Base-by-base conservation (phyloP, 164 flowering plant species). In the Kingdonia uniflora region DNA sequence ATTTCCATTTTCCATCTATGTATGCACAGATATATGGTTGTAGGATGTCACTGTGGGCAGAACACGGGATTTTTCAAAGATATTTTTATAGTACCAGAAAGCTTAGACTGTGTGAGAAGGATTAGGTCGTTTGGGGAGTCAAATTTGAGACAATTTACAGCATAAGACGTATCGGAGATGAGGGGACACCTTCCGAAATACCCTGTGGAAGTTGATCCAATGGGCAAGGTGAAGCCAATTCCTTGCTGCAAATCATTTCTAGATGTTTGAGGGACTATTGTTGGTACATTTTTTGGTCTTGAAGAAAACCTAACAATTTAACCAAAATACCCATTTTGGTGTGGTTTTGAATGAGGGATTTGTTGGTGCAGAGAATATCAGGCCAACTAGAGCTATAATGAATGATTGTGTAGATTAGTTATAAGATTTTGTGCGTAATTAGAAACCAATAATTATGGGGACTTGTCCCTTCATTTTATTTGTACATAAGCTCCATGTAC, bases 11-110 rank as follows among this genome's bases (percentile, higher is more conserved):
- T 8, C 6, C 8, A 8, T 29, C 6, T 29, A 4, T 8, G 35
- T 29, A 29, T n/a, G n/a, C n/a, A n/a, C n/a, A n/a, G n/a, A n/a
- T n/a, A n/a, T n/a, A n/a, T n/a, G n/a, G n/a, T 54, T 92, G 85
- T 52, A 79, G 98, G 56, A 87, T 92, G 96, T 92, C 98, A 16
- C 75, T 92, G 37, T 92, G 99, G 99, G 95, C 95, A 15, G 99
- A 92, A 78, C 99, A 71, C 62, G 0, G 99, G 96, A 60, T 21
- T 48, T 7, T 15, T 76, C 8, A 94, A 86, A 44, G 83, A 84
- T 11, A 78, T 84, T 63, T 92, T 82, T 56, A 60, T 57, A 5
- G 62, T 65, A 51, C 95, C 99, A 0, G 91, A 86, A 67, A 73
- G 76, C 51, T 38, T 92, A 1, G 95, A 88, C 35, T 88, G 99